Conservation (phyloP, 2,329 filamentous ascomycete species). For the Monilinia vaccinii-corymbosi region DNA sequence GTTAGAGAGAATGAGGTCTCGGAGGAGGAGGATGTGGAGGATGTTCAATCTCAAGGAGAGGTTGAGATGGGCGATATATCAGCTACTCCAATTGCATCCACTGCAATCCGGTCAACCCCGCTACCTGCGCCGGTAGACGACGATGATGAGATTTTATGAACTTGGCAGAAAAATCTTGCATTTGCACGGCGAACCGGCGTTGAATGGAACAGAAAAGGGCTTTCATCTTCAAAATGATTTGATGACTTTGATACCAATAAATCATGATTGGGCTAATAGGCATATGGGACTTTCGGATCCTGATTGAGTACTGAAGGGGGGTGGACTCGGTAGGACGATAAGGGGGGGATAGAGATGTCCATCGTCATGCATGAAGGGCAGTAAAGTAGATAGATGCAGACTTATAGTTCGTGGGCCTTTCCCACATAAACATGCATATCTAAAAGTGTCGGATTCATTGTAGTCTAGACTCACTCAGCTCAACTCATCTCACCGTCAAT, state of each 20-base stretch:
- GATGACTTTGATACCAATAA: constrained; percentile 18
- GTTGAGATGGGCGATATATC: constrained; percentile 8
- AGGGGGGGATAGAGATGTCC: background rate
- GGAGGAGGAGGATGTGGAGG: constrained; percentile 13
- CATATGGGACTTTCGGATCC: background rate
- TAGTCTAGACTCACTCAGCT: background rate
- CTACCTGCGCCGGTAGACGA: constrained; percentile 14
- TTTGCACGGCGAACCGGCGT: constrained; percentile 19
- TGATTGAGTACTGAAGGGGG: background rate
- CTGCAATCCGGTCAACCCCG: constrained; percentile 3
- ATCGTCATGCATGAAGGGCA: background rate
- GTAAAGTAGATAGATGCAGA: background rate
- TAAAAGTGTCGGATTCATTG: background rate
- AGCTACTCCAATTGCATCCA: background rate
- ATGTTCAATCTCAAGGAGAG: constrained; percentile 7
- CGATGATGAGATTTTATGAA: constrained; percentile 24
- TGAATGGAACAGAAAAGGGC: background rate
- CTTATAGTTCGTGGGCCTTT: background rate
- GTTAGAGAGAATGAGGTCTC: constrained; percentile 15
- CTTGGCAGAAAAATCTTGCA: constrained; percentile 10
- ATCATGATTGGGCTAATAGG: background rate
- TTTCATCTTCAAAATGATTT: background rate
- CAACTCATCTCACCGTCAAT: background rate
- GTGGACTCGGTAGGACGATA: background rate
- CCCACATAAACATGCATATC: background rate